These are phyloP conservation scores for Kodamaea sagamina DNA, from an alignment of 805 yeast genomes.

Conservation along the genomic window DNA sequence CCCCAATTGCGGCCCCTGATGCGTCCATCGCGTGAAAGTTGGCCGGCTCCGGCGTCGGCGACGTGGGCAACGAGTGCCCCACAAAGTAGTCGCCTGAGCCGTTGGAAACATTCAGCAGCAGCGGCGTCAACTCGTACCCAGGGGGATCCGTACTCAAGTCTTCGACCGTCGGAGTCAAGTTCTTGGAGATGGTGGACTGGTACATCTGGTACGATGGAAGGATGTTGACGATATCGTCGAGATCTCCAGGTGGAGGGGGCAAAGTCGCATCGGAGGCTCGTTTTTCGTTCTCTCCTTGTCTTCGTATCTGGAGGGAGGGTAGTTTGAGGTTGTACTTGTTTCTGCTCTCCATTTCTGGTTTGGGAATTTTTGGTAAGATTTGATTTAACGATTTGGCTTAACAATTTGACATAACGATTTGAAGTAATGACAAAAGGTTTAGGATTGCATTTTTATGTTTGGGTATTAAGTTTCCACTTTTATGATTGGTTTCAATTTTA, in stretches of 20 bases:
- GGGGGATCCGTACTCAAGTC: constrained; percentile 34
- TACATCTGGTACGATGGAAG: constrained; percentile 45
- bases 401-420: too few relatives aligned
- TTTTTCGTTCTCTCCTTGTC: not conserved
- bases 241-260: constrained; percentile 13
- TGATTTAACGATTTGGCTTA: too few relatives aligned
- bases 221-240: constrained; percentile 34
- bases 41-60: constrained; percentile 16
- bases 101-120: constrained; percentile 15
- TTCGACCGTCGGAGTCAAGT: constrained; percentile 33
- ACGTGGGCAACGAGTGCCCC: constrained; percentile 20
- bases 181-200: constrained; percentile 39
- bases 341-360: constrained; percentile 16
- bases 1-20: constrained; percentile 4
- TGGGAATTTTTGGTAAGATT: not conserved
- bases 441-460: not conserved
- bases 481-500: too few relatives aligned
- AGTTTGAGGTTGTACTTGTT: constrained; percentile 24
- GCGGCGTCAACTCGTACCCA: constrained; percentile 32
- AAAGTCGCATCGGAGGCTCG: constrained; percentile 1
- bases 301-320: constrained; percentile 13
- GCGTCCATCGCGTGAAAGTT: constrained; percentile 7
- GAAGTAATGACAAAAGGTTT: not conserved
- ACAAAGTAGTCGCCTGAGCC: constrained; percentile 20
- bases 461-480: not conserved